These are phyloP conservation scores for Beverwykella pulmonaria DNA, from an alignment of 495 filamentous ascomycete genomes.

Conservation along the genomic window DNA sequence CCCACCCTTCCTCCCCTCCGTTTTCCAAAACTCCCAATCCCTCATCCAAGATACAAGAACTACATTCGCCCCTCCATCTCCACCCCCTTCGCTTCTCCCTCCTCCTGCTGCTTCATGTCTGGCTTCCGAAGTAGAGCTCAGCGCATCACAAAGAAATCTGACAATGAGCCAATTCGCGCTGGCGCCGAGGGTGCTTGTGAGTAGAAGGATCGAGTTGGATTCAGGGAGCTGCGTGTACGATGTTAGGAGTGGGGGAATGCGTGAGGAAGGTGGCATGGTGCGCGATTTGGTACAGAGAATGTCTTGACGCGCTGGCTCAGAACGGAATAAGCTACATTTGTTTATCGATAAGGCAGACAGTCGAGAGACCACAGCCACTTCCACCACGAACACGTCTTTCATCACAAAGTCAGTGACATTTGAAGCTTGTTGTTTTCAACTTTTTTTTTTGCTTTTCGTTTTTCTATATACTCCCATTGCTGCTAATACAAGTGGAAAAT, in stretches of 20 bases:
- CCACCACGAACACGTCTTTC: neutral
- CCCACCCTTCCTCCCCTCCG: slow-evolving; percentile 36
- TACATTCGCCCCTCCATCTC: slow-evolving; percentile 50
- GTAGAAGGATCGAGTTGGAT: slow-evolving; percentile 62
- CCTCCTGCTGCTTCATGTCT: neutral
- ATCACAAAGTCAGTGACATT: neutral
- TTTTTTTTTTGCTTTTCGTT: neutral
- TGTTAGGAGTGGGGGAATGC: slow-evolving; percentile 68
- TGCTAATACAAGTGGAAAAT: neutral
- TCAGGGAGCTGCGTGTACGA: slow-evolving; percentile 59
- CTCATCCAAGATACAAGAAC: slow-evolving; percentile 80
- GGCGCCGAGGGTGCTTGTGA: slow-evolving; percentile 60
- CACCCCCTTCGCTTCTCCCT: too few relatives aligned
- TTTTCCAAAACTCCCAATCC: slow-evolving; percentile 73
- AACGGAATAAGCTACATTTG: neutral
- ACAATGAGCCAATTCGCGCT: slow-evolving; percentile 48
- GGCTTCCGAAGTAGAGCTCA: slow-evolving; percentile 38
- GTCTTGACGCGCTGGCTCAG: too few relatives aligned
- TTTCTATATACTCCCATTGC: neutral
- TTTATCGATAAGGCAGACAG: neutral
- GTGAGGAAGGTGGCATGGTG: slow-evolving; percentile 36
- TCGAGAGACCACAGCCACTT: neutral
- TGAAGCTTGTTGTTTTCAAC: neutral
- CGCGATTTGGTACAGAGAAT: too few relatives aligned
- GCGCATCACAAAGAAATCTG: slow-evolving; percentile 58